Evolutionary conservation across 169 alveolate species (phyloP), one percentile per base, ranked within the genome.

Genomic region (Cryptosporidium meleagridis): DNA sequence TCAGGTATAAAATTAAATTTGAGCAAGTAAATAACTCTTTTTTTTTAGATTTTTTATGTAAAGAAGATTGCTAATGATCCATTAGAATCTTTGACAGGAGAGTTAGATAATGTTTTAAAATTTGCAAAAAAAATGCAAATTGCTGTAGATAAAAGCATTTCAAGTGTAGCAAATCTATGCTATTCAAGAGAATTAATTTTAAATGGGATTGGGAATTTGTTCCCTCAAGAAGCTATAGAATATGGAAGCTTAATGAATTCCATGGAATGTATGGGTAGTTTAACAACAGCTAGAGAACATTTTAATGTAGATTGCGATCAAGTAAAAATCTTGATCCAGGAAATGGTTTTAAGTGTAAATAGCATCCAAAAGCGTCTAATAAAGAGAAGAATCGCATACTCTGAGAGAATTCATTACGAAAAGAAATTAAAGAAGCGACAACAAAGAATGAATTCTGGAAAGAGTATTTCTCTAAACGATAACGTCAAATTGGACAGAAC

Each of bases 331-430:
- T 21, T 80, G 62, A 65, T 80, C 26, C 89, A 80, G 33, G 89
- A 80, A 18, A 65, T 80, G 75, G 89, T 80, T 12, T 44, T 65
- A 21, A 65, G 35, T 21, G 89, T 80, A n/a, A 80, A 80, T 55
- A 80, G 75, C 51, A 80, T 80, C 35, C 89, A 80, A 18, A 80
- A 80, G 37, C 69, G 89, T 31, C 35, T 80, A 51, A 35, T 62
- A 4, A 62, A 62, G 59, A 80, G 89, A 65, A 80, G 89, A 65
- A 23, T 80, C 23, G 89, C 89, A 12, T 80, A 80, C 35, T 80
- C 89, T n/a, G 89, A 80, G 68, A 80, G 89, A 39, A 62, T 80
- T 16, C 89, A 80, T 8, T 80, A 80, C 37, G 89, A 80, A 39
- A 80, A 59, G 62, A 80, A 80, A n/a, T 29, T 80, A 45, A 59